Conservation (phyloP, 345 rosid species). For the Sonneratia alba region DNA sequence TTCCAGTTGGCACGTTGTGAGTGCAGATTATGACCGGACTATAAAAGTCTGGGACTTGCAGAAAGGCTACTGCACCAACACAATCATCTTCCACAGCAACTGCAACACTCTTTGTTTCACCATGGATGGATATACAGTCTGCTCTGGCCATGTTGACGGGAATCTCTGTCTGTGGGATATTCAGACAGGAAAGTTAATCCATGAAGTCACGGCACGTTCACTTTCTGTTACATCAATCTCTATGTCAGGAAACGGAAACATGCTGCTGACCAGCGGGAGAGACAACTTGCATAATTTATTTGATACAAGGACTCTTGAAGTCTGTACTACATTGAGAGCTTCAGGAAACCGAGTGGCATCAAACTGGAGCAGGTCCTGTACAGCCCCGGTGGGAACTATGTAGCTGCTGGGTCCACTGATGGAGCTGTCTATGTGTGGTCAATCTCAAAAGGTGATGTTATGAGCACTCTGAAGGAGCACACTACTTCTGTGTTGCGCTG, state of each 20-base stretch:
- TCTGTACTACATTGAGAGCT: slow-evolving; percentile 71
- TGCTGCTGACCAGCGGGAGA: slow-evolving; percentile 76
- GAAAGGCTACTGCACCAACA: slow-evolving; percentile 90
- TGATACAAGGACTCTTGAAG: slow-evolving; percentile 72
- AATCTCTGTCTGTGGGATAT: slow-evolving; percentile 92
- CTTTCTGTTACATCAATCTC: slow-evolving; percentile 68
- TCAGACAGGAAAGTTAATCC: slow-evolving; percentile 68
- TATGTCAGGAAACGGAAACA: slow-evolving; percentile 57
- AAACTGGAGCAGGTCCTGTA: slow-evolving; percentile 93
- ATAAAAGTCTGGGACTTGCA: slow-evolving; percentile 94
- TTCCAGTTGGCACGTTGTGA: slow-evolving; percentile 74
- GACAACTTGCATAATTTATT: slow-evolving; percentile 85
- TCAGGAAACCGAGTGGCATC: slow-evolving; percentile 76
- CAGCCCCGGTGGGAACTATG: slow-evolving; percentile 75
- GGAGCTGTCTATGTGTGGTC: slow-evolving; percentile 85
- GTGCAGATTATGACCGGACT: slow-evolving; percentile 92
- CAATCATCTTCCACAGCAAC: slow-evolving; percentile 77
- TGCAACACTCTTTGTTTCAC: slow-evolving; percentile 82
- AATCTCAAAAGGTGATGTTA: slow-evolving; percentile 56
- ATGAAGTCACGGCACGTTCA: slow-evolving; percentile 86
- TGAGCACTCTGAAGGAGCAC: slow-evolving; percentile 72
- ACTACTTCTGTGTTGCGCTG: slow-evolving; percentile 71
- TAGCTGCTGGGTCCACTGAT: slow-evolving; percentile 87
- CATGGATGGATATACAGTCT: slow-evolving; percentile 78
- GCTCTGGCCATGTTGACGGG: slow-evolving; percentile 96